Evolutionary conservation across 1,284 basidiomycete species (phyloP).

Genomic region (Mycosarcoma mackinlayi): DNA sequence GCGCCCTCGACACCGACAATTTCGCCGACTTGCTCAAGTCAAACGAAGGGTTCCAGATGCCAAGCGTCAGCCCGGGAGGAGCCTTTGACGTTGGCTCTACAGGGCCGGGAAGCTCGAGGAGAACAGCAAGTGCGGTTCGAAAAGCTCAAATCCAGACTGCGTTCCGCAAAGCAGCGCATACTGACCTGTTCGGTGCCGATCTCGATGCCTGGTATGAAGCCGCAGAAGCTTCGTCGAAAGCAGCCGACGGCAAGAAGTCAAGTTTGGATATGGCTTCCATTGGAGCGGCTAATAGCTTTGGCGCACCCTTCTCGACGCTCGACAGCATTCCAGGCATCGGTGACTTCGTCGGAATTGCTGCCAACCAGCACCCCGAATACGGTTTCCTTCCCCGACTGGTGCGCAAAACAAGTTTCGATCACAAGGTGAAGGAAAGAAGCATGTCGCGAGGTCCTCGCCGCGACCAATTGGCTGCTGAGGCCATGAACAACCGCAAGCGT

Average conservation of each 20-base stretch:
- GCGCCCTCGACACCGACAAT: constrained; percentile 44
- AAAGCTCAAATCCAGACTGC: constrained; percentile 56
- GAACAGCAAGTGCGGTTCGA: constrained; percentile 34
- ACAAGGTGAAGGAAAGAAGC: constrained; percentile 66
- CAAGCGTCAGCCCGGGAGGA: too few species aligned
- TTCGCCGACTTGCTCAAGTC: constrained; percentile 34
- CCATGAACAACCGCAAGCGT: constrained; percentile 58
- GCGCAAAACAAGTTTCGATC: constrained; percentile 67
- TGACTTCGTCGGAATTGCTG: constrained; percentile 62
- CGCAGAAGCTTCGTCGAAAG: constrained; percentile 23
- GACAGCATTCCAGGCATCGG: constrained; percentile 66
- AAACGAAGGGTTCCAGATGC: constrained; percentile 12
- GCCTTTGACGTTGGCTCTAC: constrained; percentile 23
- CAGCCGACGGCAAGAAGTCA: constrained; percentile 32
- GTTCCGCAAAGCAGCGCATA: constrained; percentile 58
- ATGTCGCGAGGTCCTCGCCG: constrained; percentile 55
- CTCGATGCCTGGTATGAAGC: constrained; percentile 39
- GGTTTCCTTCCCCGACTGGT: constrained; percentile 66
- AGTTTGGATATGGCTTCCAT: constrained; percentile 60
- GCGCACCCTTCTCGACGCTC: constrained; percentile 57
- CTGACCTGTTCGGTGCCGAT: constrained; percentile 57
- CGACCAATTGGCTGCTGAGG: constrained; percentile 38
- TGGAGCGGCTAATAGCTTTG: constrained; percentile 55
- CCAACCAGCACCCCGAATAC: constrained; percentile 67
- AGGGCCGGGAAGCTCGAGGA: constrained; percentile 19